Percentiles rank a stretch among this genome's conserved stretches.
phyloP scores from a whole-genome alignment of 257 asterid species.

The Cruciata laevipes region DNA sequence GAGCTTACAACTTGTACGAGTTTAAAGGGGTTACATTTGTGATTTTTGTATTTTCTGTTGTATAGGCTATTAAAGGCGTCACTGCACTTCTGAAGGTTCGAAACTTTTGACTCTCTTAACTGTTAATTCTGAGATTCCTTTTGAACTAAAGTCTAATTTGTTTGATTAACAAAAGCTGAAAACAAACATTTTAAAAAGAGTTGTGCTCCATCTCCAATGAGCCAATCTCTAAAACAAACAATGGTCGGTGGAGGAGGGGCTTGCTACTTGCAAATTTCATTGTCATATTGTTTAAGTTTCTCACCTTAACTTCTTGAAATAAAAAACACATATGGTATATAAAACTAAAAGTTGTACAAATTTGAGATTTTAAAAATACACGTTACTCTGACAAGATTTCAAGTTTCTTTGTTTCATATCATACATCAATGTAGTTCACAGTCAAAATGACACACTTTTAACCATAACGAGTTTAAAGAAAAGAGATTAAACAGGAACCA shows the following conservation, averaged over 20 bases:
- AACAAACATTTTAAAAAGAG: neutral
- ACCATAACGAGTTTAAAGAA: no score
- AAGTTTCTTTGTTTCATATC: no score
- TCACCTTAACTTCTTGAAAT: no score
- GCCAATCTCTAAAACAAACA: neutral
- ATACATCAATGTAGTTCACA: no score
- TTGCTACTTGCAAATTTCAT: neutral
- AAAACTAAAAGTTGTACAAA: no score
- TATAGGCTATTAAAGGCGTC: neutral
- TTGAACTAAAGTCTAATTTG: neutral
- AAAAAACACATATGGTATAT: no score
- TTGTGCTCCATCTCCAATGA: no score
- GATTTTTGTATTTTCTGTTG: neutral
- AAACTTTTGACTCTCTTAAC: neutral
- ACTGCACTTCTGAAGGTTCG: neutral
- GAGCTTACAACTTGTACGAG: neutral
- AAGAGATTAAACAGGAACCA: neutral
- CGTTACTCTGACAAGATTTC: no score
- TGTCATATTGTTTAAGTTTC: no score
- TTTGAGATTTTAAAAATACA: no score
- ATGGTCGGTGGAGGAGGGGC: slow-evolving; percentile 2
- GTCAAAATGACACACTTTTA: no score
- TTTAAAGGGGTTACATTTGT: neutral
- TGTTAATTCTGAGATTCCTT: neutral
- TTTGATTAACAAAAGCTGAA: neutral